A percentile compares a stretch with the other conserved stretches of the same genome.
These are phyloP conservation scores for Aspergillus vadensis DNA, from an alignment of 2,329 filamentous ascomycete species.

Conservation along the genomic window DNA sequence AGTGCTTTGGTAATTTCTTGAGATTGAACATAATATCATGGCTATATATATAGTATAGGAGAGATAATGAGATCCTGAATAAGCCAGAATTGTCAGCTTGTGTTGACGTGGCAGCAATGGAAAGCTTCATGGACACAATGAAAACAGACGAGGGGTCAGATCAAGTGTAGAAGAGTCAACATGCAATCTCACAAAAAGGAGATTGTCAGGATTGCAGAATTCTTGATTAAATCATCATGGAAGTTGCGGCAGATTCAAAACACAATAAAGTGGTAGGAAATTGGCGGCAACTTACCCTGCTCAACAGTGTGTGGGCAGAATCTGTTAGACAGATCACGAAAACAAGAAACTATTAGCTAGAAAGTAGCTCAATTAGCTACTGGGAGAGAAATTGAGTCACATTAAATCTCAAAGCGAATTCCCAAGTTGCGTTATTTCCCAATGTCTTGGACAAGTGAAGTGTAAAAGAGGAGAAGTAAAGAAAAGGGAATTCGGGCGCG, in stretches of 20 bases:
- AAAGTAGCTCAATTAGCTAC: background rate
- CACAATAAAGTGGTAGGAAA: conserved; percentile 6
- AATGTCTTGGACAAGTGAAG: too few relatives aligned
- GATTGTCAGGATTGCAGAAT: conserved; percentile 52
- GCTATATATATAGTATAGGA: background rate
- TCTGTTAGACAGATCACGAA: background rate
- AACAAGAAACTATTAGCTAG: background rate
- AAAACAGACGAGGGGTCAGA: conserved; percentile 35
- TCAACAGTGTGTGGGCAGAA: background rate
- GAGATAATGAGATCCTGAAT: background rate
- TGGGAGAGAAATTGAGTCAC: background rate
- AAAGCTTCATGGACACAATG: conserved; percentile 19
- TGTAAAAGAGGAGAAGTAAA: conserved; percentile 6
- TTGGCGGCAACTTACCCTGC: conserved; percentile 6
- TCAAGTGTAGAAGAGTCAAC: conserved; percentile 53
- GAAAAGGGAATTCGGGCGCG: background rate
- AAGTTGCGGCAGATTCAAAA: background rate
- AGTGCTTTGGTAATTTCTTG: too few relatives aligned
- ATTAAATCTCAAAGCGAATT: background rate
- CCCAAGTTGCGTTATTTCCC: too few relatives aligned
- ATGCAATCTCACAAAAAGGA: conserved; percentile 45
- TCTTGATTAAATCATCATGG: conserved; percentile 46
- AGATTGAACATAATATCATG: background rate
- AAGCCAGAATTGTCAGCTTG: background rate
- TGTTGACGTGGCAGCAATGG: background rate